Evolutionary conservation across 1,284 basidiomycete species (phyloP), one percentile per base, ranked within the genome.

Genomic region (Apiotrichum akiyoshidainum): DNA sequence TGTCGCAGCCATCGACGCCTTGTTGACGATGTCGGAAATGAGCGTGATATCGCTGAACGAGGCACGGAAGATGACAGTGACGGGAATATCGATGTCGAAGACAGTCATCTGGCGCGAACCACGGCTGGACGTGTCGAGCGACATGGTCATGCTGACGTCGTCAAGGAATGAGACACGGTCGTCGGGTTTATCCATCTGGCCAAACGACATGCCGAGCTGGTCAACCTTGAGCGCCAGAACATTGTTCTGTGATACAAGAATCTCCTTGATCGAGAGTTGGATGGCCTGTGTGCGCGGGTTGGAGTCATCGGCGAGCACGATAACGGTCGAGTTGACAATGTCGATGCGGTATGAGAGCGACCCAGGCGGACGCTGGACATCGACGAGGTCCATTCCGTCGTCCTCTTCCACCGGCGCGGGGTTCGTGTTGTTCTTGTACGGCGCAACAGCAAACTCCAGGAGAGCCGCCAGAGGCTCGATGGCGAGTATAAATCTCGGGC

Each of bases 111-210:
- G 86, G 55, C 90, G 87, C 3, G 82, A 83, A 2, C 84, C 83
- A 16, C 86, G 84, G n/a, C 85, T 82, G 5, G 89, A 85, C 61
- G 83, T 91, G 75, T 98, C 94, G 64, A 96, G 80, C 10, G 92
- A 88, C 47, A 97, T 81, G 0, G 92, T 90, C 50, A 97, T 70
- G 73, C 96, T 91, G 51, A 98, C 82, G 63, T 98, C 90, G 75
- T 99, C 96, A 65, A 99, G 81, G 79, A 99, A 92, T 42, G 92
- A 86, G 46, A 95, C 88, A 45, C 85, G 87, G 64, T 99, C 95
- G 16, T 65, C 44, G 10, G 59, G 59, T 62, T 84, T 84, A 65
- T 90, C 90, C 93, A 99, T 99, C 31, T 83, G 83, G 62, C 88
- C 86, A 46, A 99, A 83, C 17, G 93, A 97, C 93, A 99, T 97